Evolutionary conservation across 2,329 filamentous ascomycete species (phyloP), one percentile per base, ranked within the genome.

Genomic region (Aspergillus persii): DNA sequence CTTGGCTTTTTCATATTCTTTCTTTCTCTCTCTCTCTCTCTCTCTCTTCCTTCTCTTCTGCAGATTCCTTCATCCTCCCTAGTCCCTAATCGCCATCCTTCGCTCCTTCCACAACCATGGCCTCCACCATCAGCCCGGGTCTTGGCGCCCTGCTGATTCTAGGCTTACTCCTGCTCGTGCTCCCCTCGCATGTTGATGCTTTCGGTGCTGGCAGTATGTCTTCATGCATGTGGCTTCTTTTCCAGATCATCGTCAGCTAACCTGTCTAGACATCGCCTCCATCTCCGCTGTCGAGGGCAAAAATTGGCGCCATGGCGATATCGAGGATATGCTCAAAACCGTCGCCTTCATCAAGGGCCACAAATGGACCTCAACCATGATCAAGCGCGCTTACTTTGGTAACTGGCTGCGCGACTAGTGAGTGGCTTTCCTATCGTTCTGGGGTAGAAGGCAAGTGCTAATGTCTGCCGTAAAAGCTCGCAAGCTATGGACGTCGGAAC

Each of bases 341-440:
- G 77, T 94, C 64, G 85, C 88, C 31, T 93, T 91, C 69, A 82
- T 94, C 59, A 84, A 89, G 63, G 90, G 90, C 59, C 91, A 92
- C 72, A 94, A 94, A 79, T 95, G 91, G 91, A 90, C 89, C 1
- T 86, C 86, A 12, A 87, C 90, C 81, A 85, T 90, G 77, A 83
- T 94, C 55, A 89, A 89, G 76, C 83, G 90, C 57, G 88, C 88
- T 31, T 94, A 92, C 77, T 94, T 94, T 79, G 90, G 91, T 46
- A 95, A 95, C 76, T 95, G 91, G 90, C 80, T 94, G 46, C 84
- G 91, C 61, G 91, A 94, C 77, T 95, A 95, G 75, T 77, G 61
- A 68, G 75, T 70, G 30, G 6, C 8, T n/a, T 41, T 47, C 2
- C 12, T 3, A 18, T 26, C 50, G 3, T n/a, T 29, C 12, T 4